Evolutionary conservation across 2,329 filamentous ascomycete genomes (phyloP), one percentile per base, ranked within the genome.

Genomic region (Fonsecaea pedrosoi): DNA sequence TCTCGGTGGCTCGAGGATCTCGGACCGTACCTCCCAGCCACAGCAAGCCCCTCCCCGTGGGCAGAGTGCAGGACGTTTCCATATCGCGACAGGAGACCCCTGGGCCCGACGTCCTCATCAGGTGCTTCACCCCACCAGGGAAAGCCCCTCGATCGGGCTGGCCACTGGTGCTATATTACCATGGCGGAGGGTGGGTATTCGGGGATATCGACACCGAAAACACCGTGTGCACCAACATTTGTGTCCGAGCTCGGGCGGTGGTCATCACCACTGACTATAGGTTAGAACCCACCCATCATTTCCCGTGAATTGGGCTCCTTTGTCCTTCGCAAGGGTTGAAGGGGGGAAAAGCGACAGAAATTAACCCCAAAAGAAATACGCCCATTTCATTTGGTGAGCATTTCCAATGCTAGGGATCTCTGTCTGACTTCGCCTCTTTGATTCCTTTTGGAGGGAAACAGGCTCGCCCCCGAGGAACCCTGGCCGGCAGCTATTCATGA

Each of bases 151-250:
- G 34, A 8, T 57, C 69, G 0, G 85, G 86, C 32, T 87, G 85
- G 85, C 85, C 85, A 1, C 80, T 83, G 7, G 81, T 84, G 73
- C 70, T 87, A 3, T 88, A 86, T 73, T 85, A 82, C 71, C 86
- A 88, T 70, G 86, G 85, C 4, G 85, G 85, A 0, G 86, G 85
- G 3, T 88, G 85, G 84, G 85, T 87, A 2, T 71, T 87, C 35
- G 85, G 85, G 0, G 85, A 83, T 54, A 85, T 87, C 53, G 80
- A 85, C 66, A 86, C 84, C 0, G 86, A 88, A 75, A 87, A 87
- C 69, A 79, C 81, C 3, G 82, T 87, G 2, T 84, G 83, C 59
- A 82, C 84, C n/a, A 82, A 86, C 70, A 73, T 88, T 10, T 86
- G 84, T 68, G 78, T 78, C 25, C 77, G 83, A 10, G 81, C 79